These are phyloP conservation scores for Hypoxylon lienhwacheense DNA, from an alignment of 495 filamentous ascomycete genomes.

Conservation along the genomic window DNA sequence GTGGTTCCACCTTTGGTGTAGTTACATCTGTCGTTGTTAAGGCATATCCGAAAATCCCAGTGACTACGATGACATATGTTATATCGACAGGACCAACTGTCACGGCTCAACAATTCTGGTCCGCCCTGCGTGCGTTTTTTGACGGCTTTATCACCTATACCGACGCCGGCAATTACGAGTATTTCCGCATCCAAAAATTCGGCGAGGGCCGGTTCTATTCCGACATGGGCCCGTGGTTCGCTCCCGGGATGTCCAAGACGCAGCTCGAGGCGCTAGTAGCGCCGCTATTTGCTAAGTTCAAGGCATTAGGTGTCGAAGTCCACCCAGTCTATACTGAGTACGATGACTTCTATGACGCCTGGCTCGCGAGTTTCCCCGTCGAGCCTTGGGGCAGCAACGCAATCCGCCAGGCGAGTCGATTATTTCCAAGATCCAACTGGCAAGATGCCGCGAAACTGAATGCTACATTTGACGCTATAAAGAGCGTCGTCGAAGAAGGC, in stretches of 20 bases:
- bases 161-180: conserved; percentile 57
- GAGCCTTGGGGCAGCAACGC: conserved; percentile 47
- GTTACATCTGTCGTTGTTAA: conserved; percentile 56
- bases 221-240: conserved; percentile 52
- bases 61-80: conserved; percentile 45
- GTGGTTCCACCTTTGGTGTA: conserved; percentile 61
- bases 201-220: conserved; percentile 38
- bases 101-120: conserved; percentile 53
- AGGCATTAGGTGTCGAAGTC: conserved; percentile 40
- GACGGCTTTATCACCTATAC: conserved; percentile 51
- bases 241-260: conserved; percentile 49
- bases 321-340: conserved; percentile 52
- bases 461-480: conserved; percentile 43
- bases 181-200: conserved; percentile 49
- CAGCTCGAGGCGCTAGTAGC: conserved; percentile 48
- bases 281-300: conserved; percentile 50
- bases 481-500: conserved; percentile 46
- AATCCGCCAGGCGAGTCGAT: conserved; percentile 46
- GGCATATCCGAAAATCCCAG: conserved; percentile 45
- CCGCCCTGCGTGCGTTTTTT: conserved; percentile 52
- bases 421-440: conserved; percentile 49
- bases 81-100: conserved; percentile 38
- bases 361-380: conserved; percentile 49
- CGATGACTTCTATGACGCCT: conserved; percentile 51
- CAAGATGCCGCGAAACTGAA: conserved; percentile 39